Conservation (phyloP, 495 filamentous ascomycete genomes). For the Hypoxylon crocopeplum region DNA sequence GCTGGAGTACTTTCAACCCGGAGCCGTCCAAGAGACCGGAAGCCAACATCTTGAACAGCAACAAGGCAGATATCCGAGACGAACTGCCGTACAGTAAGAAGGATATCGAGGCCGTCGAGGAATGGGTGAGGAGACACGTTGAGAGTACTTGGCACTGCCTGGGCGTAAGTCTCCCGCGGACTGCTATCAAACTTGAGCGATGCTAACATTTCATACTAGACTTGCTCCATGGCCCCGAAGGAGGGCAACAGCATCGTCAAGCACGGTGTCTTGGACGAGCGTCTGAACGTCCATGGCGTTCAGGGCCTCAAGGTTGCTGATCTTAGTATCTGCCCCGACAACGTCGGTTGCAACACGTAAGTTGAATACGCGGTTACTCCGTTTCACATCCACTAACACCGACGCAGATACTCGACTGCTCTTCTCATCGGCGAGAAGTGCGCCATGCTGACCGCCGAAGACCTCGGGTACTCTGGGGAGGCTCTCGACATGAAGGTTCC, state of each 20-base stretch:
- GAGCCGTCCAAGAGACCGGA: slow-evolving; percentile 54
- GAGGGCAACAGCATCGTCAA: slow-evolving; percentile 82
- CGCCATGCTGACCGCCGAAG: slow-evolving; percentile 73
- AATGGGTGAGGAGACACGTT: slow-evolving; percentile 79
- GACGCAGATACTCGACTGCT: slow-evolving; percentile 66
- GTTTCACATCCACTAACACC: not conserved
- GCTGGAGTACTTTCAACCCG: slow-evolving; percentile 53
- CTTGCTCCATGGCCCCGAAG: slow-evolving; percentile 81
- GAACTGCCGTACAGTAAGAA: slow-evolving; percentile 70
- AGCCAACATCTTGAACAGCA: slow-evolving; percentile 55
- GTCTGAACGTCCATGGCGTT: slow-evolving; percentile 81
- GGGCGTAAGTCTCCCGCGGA: slow-evolving; percentile 52
- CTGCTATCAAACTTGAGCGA: not conserved
- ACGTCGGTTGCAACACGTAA: slow-evolving; percentile 81
- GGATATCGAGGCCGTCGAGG: slow-evolving; percentile 74
- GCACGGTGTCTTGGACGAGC: slow-evolving; percentile 80
- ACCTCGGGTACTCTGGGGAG: slow-evolving; percentile 75
- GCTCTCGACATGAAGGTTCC: slow-evolving; percentile 79
- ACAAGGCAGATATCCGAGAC: slow-evolving; percentile 61
- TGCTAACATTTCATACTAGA: slow-evolving; percentile 53
- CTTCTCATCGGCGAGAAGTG: slow-evolving; percentile 86
- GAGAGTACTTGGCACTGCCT: slow-evolving; percentile 81
- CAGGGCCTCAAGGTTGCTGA: slow-evolving; percentile 84
- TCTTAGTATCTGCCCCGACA: slow-evolving; percentile 81
- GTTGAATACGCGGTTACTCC: slow-evolving; percentile 32